phyloP scores from a whole-genome alignment of 164 flowering plant species.

The Nelumbo lutea region DNA sequence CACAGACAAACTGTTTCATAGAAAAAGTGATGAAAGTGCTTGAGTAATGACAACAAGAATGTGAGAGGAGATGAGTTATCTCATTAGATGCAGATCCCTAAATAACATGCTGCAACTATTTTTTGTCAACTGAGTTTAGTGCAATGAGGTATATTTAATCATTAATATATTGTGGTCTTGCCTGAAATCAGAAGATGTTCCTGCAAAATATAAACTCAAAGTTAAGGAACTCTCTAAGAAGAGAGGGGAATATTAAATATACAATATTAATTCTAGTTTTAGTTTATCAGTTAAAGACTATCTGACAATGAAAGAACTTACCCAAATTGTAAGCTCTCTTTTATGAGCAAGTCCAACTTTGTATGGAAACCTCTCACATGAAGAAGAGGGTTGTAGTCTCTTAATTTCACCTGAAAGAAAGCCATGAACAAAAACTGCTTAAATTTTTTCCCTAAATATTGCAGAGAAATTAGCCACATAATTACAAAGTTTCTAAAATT shows the following conservation, averaged over 20 bases:
- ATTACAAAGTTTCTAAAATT: neutral
- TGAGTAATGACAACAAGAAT: too few species aligned
- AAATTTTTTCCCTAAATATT: neutral
- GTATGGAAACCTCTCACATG: slow-evolving; percentile 77
- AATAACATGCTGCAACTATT: neutral
- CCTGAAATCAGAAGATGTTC: neutral
- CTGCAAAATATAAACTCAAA: neutral
- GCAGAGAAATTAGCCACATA: neutral
- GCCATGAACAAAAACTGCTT: slow-evolving; percentile 2
- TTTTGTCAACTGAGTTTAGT: neutral
- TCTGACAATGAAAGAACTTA: slow-evolving; percentile 21
- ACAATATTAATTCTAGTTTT: too few species aligned
- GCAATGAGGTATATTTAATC: neutral
- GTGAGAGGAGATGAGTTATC: too few species aligned
- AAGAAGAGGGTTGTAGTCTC: slow-evolving; percentile 67
- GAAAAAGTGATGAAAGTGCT: too few species aligned
- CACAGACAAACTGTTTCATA: too few species aligned
- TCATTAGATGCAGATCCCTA: neutral
- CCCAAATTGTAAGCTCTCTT: slow-evolving; percentile 74
- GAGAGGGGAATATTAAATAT: too few species aligned
- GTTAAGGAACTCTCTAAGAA: neutral
- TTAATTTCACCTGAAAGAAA: slow-evolving; percentile 49
- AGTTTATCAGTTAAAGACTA: neutral
- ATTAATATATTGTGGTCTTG: neutral
- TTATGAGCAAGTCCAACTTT: slow-evolving; percentile 61